Percentiles rank a stretch among this genome's conserved stretches.
These are phyloP conservation scores for Fusarium incarnatum DNA, from an alignment of 2,329 filamentous ascomycete genomes.

Conservation along the genomic window DNA sequence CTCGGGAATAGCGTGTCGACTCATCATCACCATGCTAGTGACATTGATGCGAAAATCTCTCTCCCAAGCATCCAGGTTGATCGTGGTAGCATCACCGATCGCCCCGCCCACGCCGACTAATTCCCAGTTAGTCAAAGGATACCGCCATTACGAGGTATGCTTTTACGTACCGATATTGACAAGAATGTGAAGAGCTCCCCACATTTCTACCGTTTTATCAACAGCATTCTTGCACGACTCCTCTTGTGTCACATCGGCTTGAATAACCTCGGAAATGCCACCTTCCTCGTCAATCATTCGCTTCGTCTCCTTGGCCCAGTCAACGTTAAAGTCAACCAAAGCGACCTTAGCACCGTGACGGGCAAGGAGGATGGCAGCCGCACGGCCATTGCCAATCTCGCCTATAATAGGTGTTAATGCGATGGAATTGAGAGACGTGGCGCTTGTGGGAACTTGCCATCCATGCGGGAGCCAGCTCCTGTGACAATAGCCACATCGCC, in stretches of 20 bases:
- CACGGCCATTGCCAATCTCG: slow-evolving; percentile 11
- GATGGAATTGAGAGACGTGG: too few relatives aligned
- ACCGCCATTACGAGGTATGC: not conserved
- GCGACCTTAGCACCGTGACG: slow-evolving; percentile 9
- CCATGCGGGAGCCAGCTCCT: slow-evolving; percentile 7
- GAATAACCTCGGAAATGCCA: slow-evolving; percentile 8
- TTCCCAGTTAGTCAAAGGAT: too few relatives aligned
- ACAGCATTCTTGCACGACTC: slow-evolving; percentile 13
- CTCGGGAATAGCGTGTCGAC: slow-evolving; percentile 4
- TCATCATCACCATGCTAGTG: slow-evolving; percentile 19
- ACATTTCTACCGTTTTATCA: slow-evolving; percentile 1
- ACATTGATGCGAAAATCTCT: slow-evolving; percentile 13
- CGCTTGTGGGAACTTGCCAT: not conserved
- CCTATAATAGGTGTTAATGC: not conserved
- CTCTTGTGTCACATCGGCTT: slow-evolving; percentile 6
- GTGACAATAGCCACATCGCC: slow-evolving; percentile 8
- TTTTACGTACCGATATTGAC: not conserved
- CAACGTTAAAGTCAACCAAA: slow-evolving; percentile 3
- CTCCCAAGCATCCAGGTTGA: slow-evolving; percentile 15
- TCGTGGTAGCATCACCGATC: slow-evolving; percentile 5
- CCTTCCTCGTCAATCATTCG: slow-evolving; percentile 13
- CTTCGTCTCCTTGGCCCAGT: slow-evolving; percentile 10
- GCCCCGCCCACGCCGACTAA: slow-evolving; percentile 5
- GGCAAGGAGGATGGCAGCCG: slow-evolving; percentile 7
- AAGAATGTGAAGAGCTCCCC: slow-evolving; percentile 13